phyloP scores from a whole-genome alignment of 1,284 basidiomycete species.

The Schizophyllum commune region DNA sequence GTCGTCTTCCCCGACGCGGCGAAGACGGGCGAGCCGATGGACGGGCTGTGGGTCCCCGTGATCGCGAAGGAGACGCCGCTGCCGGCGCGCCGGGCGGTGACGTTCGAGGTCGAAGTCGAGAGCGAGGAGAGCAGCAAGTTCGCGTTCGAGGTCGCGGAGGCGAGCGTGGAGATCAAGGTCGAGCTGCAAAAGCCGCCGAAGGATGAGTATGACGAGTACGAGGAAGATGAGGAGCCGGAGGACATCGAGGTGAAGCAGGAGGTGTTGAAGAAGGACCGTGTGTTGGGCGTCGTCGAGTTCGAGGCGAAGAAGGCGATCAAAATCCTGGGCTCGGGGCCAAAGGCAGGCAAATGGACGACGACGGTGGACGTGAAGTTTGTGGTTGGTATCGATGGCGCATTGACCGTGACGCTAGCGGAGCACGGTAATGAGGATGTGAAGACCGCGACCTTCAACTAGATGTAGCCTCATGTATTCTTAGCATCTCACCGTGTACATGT shows the following conservation, averaged over 20 bases:
- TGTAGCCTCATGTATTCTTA: neutral
- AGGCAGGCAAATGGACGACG: conserved; percentile 34
- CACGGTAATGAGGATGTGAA: conserved; percentile 11
- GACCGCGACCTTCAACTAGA: neutral
- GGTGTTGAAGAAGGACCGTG: conserved; percentile 53
- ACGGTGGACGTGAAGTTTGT: conserved; percentile 60
- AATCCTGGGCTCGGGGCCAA: conserved; percentile 33
- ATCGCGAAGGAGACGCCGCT: conserved; percentile 71
- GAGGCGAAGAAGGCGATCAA: conserved; percentile 42
- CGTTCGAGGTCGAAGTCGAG: conserved; percentile 63
- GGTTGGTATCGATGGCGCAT: conserved; percentile 43
- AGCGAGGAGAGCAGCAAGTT: conserved; percentile 41
- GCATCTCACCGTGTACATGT: too few relatives aligned
- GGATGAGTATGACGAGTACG: conserved; percentile 51
- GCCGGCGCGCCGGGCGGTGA: conserved; percentile 67
- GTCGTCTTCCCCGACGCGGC: conserved; percentile 66
- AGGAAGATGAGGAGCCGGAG: conserved; percentile 53
- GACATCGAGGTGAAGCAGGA: conserved; percentile 60
- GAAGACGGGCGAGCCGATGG: conserved; percentile 41
- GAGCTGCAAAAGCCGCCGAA: conserved; percentile 47
- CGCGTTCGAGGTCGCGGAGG: conserved; percentile 85
- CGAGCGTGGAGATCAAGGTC: conserved; percentile 71
- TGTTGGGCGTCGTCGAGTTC: conserved; percentile 48
- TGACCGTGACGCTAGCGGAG: conserved; percentile 20
- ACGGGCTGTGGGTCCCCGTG: conserved; percentile 60